A percentile compares a stretch with the other conserved stretches of the same genome.
phyloP scores from a whole-genome alignment of 2,329 filamentous ascomycete genomes.

The Ploettnerulaceae sp. region DNA sequence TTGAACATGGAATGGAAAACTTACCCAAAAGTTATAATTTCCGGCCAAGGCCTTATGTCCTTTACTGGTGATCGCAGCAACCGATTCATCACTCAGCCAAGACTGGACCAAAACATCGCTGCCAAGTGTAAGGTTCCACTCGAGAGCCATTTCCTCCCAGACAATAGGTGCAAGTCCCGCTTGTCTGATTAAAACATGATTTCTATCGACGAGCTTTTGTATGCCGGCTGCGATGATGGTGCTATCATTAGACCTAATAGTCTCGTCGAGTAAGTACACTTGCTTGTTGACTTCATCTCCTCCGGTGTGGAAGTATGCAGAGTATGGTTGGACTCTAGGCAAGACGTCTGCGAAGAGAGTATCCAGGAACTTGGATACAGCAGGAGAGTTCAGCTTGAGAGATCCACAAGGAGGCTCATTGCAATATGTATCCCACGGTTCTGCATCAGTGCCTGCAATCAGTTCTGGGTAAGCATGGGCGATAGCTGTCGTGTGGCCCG shows the following conservation, averaged over 20 bases:
- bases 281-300: slow-evolving; percentile 83
- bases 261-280: slow-evolving; percentile 68
- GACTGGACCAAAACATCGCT: slow-evolving; percentile 71
- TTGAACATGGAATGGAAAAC: slow-evolving; percentile 24
- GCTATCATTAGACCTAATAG: slow-evolving; percentile 60
- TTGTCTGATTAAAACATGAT: slow-evolving; percentile 59
- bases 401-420: slow-evolving; percentile 62
- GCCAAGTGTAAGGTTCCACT: slow-evolving; percentile 72
- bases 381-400: slow-evolving; percentile 69
- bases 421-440: slow-evolving; percentile 56
- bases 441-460: slow-evolving; percentile 57
- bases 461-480: slow-evolving; percentile 64
- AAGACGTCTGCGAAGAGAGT: slow-evolving; percentile 71
- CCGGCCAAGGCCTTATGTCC: slow-evolving; percentile 71
- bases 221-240: slow-evolving; percentile 67
- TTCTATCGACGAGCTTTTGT: slow-evolving; percentile 69
- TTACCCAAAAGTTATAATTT: slow-evolving; percentile 72
- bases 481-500: slow-evolving; percentile 70
- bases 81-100: slow-evolving; percentile 62
- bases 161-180: slow-evolving; percentile 68
- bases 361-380: slow-evolving; percentile 66
- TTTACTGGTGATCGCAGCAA: slow-evolving; percentile 52
- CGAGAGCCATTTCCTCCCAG: slow-evolving; percentile 81
- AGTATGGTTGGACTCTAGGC: slow-evolving; percentile 64
- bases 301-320: slow-evolving; percentile 77